Evolutionary conservation across 1,284 basidiomycete species (phyloP).

Genomic region (Cryptococcus sp.): DNA sequence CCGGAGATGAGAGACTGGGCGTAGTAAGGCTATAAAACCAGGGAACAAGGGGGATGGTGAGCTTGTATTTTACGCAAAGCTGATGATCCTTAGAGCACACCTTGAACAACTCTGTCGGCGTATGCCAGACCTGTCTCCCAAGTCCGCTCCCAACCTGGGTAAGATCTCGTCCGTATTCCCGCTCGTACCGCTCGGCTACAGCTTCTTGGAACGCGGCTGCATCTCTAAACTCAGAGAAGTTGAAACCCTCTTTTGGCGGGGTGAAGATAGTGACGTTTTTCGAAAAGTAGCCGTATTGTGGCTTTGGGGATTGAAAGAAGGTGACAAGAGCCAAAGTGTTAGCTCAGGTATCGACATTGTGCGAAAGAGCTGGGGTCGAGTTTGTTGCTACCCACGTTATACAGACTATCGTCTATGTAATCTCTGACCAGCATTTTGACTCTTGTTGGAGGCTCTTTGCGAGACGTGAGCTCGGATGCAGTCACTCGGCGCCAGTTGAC

Average conservation of each 20-base stretch:
- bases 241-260: slow-evolving; percentile 62
- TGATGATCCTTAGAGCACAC: slow-evolving; percentile 62
- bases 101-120: slow-evolving; percentile 96
- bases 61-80: too few relatives aligned
- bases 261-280: slow-evolving; percentile 85
- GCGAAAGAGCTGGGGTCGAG: neutral
- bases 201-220: slow-evolving; percentile 76
- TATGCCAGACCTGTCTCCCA: slow-evolving; percentile 96
- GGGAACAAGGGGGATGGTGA: neutral
- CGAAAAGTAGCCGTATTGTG: slow-evolving; percentile 95
- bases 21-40: slow-evolving; percentile 75
- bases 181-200: slow-evolving; percentile 71
- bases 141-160: slow-evolving; percentile 57
- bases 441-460: slow-evolving; percentile 67
- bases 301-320: slow-evolving; percentile 48
- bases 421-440: slow-evolving; percentile 95
- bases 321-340: neutral
- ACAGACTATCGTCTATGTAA: slow-evolving; percentile 94
- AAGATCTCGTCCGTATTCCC: slow-evolving; percentile 53
- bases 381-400: slow-evolving; percentile 62
- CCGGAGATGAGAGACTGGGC: slow-evolving; percentile 87
- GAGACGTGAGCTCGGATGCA: slow-evolving; percentile 67
- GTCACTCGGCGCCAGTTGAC: slow-evolving; percentile 67
- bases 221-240: slow-evolving; percentile 70
- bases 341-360: neutral